Conservation (phyloP, 2,329 filamentous ascomycete genomes). For the Fusarium guadeloupense region DNA sequence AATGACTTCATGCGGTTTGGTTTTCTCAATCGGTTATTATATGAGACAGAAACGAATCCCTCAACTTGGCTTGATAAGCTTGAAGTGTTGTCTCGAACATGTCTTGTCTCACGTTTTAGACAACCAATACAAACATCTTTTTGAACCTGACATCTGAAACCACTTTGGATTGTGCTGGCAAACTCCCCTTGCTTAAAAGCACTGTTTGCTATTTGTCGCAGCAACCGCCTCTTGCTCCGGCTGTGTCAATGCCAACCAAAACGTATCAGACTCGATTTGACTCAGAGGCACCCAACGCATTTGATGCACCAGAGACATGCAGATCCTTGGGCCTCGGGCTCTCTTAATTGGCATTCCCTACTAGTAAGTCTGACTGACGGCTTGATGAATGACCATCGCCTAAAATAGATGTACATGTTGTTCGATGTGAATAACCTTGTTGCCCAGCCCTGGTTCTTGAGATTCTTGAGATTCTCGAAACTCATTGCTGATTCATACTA, state of each 20-base stretch:
- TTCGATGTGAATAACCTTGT: too few species aligned
- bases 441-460: too few species aligned
- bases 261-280: conserved; percentile 30
- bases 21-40: background rate
- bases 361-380: too few species aligned
- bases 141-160: conserved; percentile 24
- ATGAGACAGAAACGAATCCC: background rate
- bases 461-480: background rate
- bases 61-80: background rate
- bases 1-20: background rate
- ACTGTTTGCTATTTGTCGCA: conserved; percentile 11
- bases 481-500: conserved; percentile 7
- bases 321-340: background rate
- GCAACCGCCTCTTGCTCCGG: conserved; percentile 15
- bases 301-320: background rate
- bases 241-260: conserved; percentile 10
- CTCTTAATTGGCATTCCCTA: too few species aligned
- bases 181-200: conserved; percentile 25
- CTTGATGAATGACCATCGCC: too few species aligned
- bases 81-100: background rate
- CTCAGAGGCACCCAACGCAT: conserved; percentile 1
- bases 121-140: conserved; percentile 6
- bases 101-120: conserved; percentile 3
- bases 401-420: conserved; percentile 17
- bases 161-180: conserved; percentile 1